Evolutionary conservation across 805 yeast genomes (phyloP), one percentile per base, ranked within the genome.

Genomic region (Dipodascopsis uninucleata): DNA sequence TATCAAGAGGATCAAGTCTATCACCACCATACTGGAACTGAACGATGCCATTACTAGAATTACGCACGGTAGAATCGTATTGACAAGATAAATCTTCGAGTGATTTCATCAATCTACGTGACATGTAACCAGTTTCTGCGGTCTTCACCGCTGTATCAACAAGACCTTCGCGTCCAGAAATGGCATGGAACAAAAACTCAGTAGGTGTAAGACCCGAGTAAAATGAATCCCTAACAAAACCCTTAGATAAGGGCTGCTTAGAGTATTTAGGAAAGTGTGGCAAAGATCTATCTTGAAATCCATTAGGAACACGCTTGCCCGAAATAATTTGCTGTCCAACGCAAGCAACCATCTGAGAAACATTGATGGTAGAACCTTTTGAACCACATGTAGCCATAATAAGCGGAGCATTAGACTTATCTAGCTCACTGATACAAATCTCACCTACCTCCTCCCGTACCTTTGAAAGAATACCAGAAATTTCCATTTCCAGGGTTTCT

Each of bases 351-450:
- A 93, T 93, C 72, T 93, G 99, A 10, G 98, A 93, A 24, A 93
- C 98, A 66, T 93, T 93, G 52, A 94, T 76, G 0, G 96, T 88
- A 31, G 97, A 93, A 68, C 99, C 99, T 67, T 93, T 93, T 32
- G 97, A 90, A 58, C 99, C 99, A 76, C 97, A 93, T 1, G 96
- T 86, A 9, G 99, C 97, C 99, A 93, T 93, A 62, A 93, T 90
- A 61, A 93, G 76, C 31, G 98, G 98, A 20, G 98, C 96, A 63
- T 93, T 93, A 39, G 87, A 77, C 41, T 82, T 78, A 55, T 85
- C 96, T 47, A 93, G 72, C 67, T 93, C 97, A 43, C 75, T 78
- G 61, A 94, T 90, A 74, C 98, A 94, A 49, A 88, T 95, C 56
- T 90, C 97, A 65, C 98, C 99, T 14, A 90, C 97, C 66, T 93